Evolutionary conservation across 805 yeast genomes (phyloP), one percentile per base, ranked within the genome.

Genomic region (Candida jianshihensis): DNA sequence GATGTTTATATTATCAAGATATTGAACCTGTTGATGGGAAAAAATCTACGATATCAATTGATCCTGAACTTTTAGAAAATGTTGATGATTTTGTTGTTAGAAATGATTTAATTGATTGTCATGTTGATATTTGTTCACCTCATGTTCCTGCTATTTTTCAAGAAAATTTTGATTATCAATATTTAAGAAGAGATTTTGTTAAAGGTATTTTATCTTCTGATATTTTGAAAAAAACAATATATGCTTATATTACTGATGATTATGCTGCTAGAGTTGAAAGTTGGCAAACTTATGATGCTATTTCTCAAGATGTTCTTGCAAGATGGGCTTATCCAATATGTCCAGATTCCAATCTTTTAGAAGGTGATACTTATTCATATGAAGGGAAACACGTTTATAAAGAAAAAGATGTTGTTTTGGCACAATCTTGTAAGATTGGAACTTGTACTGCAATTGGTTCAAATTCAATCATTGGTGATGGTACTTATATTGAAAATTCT

Each of bases 211-310:
- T 92, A 41, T 81, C 92, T 13, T 81, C 94, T 35, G 98, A 92
- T 60, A 71, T 92, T 48, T 66, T 92, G 48, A 89, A 88, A 46
- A 90, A 92, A 56, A 83, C 89, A 38, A 84, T 92, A 21, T 90
- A 90, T 59, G 87, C 95, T 0, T 88, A 86, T 53, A 75, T 89
- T 31, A 73, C 92, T 15, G 77, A 74, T 35, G 80, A 77, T 36
- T 80, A 82, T 40, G 96, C 96, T 20, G 92, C 95, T 2, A 75
- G 98, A 54, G 97, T 87, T n/a, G 94, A 89, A 54, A 82, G 90
- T 55, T 81, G 92, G 81, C 85, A 85, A 54, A 87, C 97, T 0
- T 92, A 89, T 59, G 90, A 83, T 56, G 89, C 95, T 10, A 78
- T 92, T 13, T 75, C 94, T 13, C 92, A 85, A 59, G 97, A 92